Conservation (phyloP, 441 rosid genomes). For the Hura crepitans region DNA sequence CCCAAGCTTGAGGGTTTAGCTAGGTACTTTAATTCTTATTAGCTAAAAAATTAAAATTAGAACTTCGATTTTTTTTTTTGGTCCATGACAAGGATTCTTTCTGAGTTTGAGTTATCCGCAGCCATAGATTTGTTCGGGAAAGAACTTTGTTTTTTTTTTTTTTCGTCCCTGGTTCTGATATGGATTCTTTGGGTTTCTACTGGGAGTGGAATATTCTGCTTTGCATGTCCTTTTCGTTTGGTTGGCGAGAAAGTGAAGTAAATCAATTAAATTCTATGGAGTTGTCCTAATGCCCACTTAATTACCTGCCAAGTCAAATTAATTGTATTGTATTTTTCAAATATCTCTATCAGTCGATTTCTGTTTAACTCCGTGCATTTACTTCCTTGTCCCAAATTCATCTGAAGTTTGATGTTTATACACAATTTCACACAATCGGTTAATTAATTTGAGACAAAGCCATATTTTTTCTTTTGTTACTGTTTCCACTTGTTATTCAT, state of each 20-base stretch:
- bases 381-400: neutral
- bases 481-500: neutral
- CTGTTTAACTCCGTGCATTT: neutral
- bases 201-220: conserved; percentile 26
- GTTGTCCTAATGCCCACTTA: conserved; percentile 19
- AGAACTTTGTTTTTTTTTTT: neutral
- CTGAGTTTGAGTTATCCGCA: neutral
- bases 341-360: neutral
- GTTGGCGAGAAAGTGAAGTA: conserved; percentile 28
- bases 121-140: neutral
- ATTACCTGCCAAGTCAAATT: conserved; percentile 14
- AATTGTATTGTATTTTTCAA: conserved; percentile 16
- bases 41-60: too few species aligned
- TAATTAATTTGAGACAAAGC: neutral
- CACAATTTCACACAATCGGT: neutral
- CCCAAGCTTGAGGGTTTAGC: conserved; percentile 72
- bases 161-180: neutral
- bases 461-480: too few species aligned
- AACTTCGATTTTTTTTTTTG: too few species aligned
- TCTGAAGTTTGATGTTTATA: neutral
- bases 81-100: neutral
- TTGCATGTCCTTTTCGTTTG: conserved; percentile 43
- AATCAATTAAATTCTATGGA: conserved; percentile 12
- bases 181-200: conserved; percentile 21
- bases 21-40: conserved; percentile 35